Base-by-base conservation (phyloP, 768 basidiomycete genomes). In the Botryobasidium botryosum region DNA sequence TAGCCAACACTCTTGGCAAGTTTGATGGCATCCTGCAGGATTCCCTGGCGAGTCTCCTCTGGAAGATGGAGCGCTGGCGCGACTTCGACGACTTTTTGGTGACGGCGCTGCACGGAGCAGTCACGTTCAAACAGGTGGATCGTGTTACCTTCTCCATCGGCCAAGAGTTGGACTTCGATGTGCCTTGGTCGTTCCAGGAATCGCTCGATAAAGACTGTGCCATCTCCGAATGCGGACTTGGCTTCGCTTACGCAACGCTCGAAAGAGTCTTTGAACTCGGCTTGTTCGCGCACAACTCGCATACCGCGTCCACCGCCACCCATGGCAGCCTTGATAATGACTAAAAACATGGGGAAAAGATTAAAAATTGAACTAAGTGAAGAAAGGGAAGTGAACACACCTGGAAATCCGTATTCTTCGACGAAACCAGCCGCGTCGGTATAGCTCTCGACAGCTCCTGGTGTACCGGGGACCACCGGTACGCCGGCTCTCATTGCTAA, bases 321-420 rank as follows among this genome's bases (percentile, higher is more conserved):
- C 85, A 94, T 91, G 6, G 92, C 92, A 31, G 94, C 94, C 66
- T 97, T 99, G 74, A 99, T 96, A 61, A 99, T 96, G 44, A 99
- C 88, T 79, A 59, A 25, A 60, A 39, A 35, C 26, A 46, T 24
- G 40, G 17, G 23, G 10, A 38, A 42, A 15, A 54, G 18, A 35
- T 10, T 26, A 29, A 37, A 26, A n/a, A 25, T 23, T 43, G 32
- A 4, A 43, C 18, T 10, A 25, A 38, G 8, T 6, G 20, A 35
- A 39, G 33, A 31, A 21, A 33, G 18, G 23, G 20, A 23, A 27
- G 25, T 12, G n/a, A 40, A 58, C 64, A 51, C 47, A 79, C 81
- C 76, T 56, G 92, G 92, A 68, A 94, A 94, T 12, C 92, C 92
- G 59, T 91, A 77, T 64, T 99, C 85, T 54, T 91, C 75, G 59